phyloP scores from a whole-genome alignment of 495 filamentous ascomycete species.

The Talaromyces stipitatus region DNA sequence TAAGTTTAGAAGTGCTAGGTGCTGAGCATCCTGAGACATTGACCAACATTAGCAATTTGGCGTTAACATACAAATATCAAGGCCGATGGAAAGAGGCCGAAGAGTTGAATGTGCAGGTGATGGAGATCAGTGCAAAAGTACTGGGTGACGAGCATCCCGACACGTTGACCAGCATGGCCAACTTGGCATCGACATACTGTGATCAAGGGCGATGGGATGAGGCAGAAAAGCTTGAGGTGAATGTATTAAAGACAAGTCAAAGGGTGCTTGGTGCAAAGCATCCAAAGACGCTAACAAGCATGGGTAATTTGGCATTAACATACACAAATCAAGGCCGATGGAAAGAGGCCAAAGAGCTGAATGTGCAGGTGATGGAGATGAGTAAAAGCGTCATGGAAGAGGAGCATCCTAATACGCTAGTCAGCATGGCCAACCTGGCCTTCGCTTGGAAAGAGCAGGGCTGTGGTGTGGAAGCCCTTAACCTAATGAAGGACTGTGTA shows the following conservation, averaged over 20 bases:
- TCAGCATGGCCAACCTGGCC: conserved; percentile 17
- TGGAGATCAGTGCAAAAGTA: conserved; percentile 3
- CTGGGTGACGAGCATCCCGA: not conserved
- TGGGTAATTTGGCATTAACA: no score
- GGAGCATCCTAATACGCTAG: conserved; percentile 19
- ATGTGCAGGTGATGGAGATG: no score
- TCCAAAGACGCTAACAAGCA: not conserved
- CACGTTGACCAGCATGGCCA: not conserved
- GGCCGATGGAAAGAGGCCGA: not conserved
- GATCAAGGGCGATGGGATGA: not conserved
- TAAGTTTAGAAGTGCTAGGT: not conserved
- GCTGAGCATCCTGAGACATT: not conserved
- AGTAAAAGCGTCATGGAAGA: not conserved
- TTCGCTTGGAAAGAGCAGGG: conserved; percentile 11
- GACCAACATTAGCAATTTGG: not conserved
- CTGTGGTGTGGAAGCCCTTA: conserved; percentile 11
- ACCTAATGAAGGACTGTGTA: conserved; percentile 8
- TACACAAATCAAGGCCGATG: no score
- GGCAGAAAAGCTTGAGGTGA: conserved; percentile 4
- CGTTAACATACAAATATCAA: not conserved
- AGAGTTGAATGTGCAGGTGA: conserved; percentile 5
- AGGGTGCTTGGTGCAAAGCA: no score
- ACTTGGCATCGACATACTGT: conserved; percentile 3
- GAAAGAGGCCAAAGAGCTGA: no score
- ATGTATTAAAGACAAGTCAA: conserved; percentile 8